Percentiles rank a stretch among this genome's conserved stretches.
phyloP scores from a whole-genome alignment of 441 rosid genomes.

The Gossypium davidsonii region DNA sequence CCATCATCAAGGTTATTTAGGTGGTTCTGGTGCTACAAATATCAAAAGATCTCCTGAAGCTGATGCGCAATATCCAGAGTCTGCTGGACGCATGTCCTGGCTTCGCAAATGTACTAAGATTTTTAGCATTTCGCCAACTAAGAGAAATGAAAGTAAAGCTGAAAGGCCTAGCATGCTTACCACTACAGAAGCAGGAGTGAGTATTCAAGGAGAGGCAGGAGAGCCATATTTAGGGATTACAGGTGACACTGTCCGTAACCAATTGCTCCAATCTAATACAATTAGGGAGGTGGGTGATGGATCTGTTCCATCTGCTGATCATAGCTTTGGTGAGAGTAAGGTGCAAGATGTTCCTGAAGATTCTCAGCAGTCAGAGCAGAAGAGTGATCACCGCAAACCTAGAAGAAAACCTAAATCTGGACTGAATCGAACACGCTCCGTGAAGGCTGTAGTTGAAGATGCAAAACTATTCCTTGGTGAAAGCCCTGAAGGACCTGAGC shows the following conservation, averaged over 20 bases:
- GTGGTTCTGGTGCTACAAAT: constrained; percentile 29
- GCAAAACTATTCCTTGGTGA: constrained; percentile 45
- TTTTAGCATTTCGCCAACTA: constrained; percentile 53
- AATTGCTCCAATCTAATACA: constrained; percentile 28
- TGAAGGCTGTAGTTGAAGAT: constrained; percentile 51
- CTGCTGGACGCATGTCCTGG: constrained; percentile 50
- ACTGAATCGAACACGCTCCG: constrained; percentile 39
- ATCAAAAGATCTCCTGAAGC: constrained; percentile 27
- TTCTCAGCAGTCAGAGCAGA: constrained; percentile 50
- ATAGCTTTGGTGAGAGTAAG: constrained; percentile 45
- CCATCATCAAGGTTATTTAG: constrained; percentile 24
- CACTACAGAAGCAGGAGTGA: constrained; percentile 22
- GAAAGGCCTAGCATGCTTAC: constrained; percentile 13
- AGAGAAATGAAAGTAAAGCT: constrained; percentile 31
- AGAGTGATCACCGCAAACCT: constrained; percentile 33
- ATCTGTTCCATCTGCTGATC: constrained; percentile 46
- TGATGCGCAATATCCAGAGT: constrained; percentile 34
- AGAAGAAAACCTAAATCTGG: constrained; percentile 48
- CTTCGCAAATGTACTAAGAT: constrained; percentile 53
- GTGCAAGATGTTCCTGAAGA: constrained; percentile 41
- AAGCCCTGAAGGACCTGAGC: constrained; percentile 31
- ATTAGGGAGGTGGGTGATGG: constrained; percentile 28
- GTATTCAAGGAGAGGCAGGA: constrained; percentile 27
- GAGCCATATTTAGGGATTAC: constrained; percentile 20
- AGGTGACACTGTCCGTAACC: constrained; percentile 24